These are phyloP conservation scores for Neonothopanus nambi DNA, from an alignment of 1,284 basidiomycete species.

Conservation along the genomic window DNA sequence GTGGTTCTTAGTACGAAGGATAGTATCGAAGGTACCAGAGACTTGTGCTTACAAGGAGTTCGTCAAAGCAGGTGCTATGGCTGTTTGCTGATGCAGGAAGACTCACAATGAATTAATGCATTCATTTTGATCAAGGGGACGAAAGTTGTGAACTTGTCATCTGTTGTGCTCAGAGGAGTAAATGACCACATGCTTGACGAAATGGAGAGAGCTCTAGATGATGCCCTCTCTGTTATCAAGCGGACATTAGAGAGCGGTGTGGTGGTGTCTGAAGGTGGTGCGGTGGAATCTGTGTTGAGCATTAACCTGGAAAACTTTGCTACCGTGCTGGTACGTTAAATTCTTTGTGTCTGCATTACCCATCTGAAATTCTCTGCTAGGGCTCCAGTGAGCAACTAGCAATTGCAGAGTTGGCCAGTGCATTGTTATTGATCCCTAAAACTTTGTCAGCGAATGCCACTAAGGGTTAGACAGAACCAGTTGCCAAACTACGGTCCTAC, in stretches of 20 bases:
- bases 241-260: constrained; percentile 94
- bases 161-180: constrained; percentile 93
- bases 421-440: constrained; percentile 95
- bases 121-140: constrained; percentile 97
- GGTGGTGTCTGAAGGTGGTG: constrained; percentile 97
- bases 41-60: constrained; percentile 98
- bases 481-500: constrained; percentile 95
- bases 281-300: constrained; percentile 95
- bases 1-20: constrained; percentile 98
- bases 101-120: constrained; percentile 96
- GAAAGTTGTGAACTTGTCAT: constrained; percentile 92
- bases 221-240: constrained; percentile 95
- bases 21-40: too few species aligned
- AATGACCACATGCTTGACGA: constrained; percentile 99
- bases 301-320: constrained; percentile 99
- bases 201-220: constrained; percentile 97
- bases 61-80: constrained; percentile 99
- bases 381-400: constrained; percentile 98
- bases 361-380: constrained; percentile 39
- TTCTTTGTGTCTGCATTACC: background rate
- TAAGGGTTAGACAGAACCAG: constrained; percentile 96
- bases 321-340: constrained; percentile 79
- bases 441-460: constrained; percentile 97
- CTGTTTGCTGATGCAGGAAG: constrained; percentile 97
- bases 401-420: constrained; percentile 96